A percentile compares a stretch with the other conserved stretches of the same genome.
phyloP scores from a whole-genome alignment of 768 basidiomycete species.

The Phylloporus rhodoxanthus region DNA sequence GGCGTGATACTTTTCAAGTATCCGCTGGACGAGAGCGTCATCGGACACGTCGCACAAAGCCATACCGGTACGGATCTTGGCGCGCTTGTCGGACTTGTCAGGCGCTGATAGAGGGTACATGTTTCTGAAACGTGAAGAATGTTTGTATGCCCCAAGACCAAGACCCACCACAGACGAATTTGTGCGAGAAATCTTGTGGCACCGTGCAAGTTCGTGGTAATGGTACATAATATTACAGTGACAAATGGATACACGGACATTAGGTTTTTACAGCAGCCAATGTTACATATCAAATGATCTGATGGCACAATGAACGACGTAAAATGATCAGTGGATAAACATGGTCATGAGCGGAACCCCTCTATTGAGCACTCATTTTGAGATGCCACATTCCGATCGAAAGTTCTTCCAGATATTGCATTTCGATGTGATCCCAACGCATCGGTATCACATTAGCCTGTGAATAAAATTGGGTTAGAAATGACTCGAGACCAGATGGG shows the following conservation, averaged over 20 bases:
- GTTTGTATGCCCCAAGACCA: too few species aligned
- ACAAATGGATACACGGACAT: slow-evolving; percentile 16
- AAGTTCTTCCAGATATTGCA: slow-evolving; percentile 68
- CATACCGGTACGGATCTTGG: too few species aligned
- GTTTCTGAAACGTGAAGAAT: too few species aligned
- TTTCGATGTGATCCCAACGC: slow-evolving; percentile 59
- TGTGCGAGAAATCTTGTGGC: too few species aligned
- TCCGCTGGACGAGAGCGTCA: slow-evolving; percentile 31
- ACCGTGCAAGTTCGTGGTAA: slow-evolving; percentile 3
- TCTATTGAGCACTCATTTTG: slow-evolving; percentile 38
- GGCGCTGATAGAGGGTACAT: too few species aligned
- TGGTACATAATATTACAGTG: slow-evolving; percentile 23
- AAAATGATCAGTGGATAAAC: slow-evolving; percentile 6
- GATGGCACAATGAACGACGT: slow-evolving; percentile 6
- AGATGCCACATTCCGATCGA: slow-evolving; percentile 69
- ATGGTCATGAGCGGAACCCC: slow-evolving; percentile 1
- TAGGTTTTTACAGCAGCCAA: slow-evolving; percentile 17
- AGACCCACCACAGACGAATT: too few species aligned
- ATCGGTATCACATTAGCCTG: slow-evolving; percentile 68
- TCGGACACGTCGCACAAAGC: slow-evolving; percentile 3
- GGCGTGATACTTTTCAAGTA: slow-evolving; percentile 40
- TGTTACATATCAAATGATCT: slow-evolving; percentile 11
- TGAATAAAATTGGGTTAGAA: slow-evolving; percentile 8
- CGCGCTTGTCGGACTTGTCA: too few species aligned
- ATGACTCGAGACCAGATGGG: slow-evolving; percentile 2